phyloP scores from a whole-genome alignment of 176 grass and related monocot species.

The Cenchrus americanus region DNA sequence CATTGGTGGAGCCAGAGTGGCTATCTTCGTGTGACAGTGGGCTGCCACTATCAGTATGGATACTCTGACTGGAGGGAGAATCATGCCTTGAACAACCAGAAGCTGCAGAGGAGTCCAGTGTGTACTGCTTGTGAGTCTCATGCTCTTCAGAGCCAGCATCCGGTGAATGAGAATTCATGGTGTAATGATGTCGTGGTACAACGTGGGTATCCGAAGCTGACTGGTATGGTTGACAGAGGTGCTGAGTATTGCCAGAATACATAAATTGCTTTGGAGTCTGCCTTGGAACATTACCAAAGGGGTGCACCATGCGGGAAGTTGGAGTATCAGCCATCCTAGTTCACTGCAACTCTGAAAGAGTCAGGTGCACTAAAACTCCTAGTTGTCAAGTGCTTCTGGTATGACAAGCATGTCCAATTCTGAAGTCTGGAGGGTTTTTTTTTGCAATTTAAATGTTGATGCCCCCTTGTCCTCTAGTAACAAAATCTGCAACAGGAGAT shows the following conservation, averaged over 20 bases:
- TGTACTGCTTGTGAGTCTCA: conserved; percentile 37
- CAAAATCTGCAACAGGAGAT: conserved; percentile 38
- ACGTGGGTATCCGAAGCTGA: conserved; percentile 19
- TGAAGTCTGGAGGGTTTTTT: background rate
- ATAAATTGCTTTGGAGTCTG: conserved; percentile 46
- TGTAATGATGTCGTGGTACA: conserved; percentile 17
- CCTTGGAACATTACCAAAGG: conserved; percentile 40
- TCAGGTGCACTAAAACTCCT: background rate
- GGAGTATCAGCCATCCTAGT: conserved; percentile 53
- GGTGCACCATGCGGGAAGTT: conserved; percentile 51
- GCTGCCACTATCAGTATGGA: conserved; percentile 49
- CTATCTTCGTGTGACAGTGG: conserved; percentile 58
- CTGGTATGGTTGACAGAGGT: conserved; percentile 29
- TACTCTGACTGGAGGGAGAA: conserved; percentile 55
- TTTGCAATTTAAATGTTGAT: conserved; percentile 12
- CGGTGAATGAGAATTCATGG: conserved; percentile 39
- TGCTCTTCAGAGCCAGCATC: conserved; percentile 44
- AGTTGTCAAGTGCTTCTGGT: conserved; percentile 28
- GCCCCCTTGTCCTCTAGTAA: conserved; percentile 14
- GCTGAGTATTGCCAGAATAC: conserved; percentile 31
- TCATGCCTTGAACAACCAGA: conserved; percentile 39
- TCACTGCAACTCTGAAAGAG: background rate
- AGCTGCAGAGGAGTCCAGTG: conserved; percentile 62
- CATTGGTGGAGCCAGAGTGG: conserved; percentile 47
- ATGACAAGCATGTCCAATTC: conserved; percentile 2